phyloP scores from a whole-genome alignment of 2,329 filamentous ascomycete species.

The Cyphellophora europaea region DNA sequence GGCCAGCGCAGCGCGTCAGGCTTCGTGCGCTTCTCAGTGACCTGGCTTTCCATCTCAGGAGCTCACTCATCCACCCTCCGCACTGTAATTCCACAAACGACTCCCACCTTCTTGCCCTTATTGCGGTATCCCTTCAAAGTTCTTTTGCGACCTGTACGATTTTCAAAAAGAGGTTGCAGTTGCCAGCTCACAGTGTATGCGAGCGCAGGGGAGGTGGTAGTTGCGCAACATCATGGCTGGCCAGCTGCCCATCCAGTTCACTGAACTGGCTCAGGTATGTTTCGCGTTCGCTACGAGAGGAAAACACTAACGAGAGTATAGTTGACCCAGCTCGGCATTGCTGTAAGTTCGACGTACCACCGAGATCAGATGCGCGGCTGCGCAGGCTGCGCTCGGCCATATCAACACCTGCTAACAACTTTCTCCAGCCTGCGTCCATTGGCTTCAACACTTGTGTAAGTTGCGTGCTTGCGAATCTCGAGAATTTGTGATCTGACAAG shows the following conservation, averaged over 20 bases:
- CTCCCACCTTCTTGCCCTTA: background rate
- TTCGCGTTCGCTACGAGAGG: slow-evolving; percentile 23
- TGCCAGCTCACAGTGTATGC: no score
- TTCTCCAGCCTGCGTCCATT: slow-evolving; percentile 57
- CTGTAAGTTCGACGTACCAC: slow-evolving; percentile 34
- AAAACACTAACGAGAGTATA: slow-evolving; percentile 25
- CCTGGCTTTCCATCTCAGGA: no score
- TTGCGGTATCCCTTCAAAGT: background rate
- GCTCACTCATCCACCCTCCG: no score
- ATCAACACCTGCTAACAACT: slow-evolving; percentile 8
- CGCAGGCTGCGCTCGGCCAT: slow-evolving; percentile 15
- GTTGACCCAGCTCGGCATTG: slow-evolving; percentile 45
- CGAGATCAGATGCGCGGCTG: no score
- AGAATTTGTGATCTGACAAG: slow-evolving; percentile 14
- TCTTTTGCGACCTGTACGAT: no score
- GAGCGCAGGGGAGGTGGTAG: slow-evolving; percentile 26
- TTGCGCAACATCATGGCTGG: slow-evolving; percentile 30
- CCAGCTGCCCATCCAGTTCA: slow-evolving; percentile 82
- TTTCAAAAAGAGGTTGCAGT: no score
- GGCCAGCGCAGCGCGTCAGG: no score
- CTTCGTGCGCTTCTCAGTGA: no score
- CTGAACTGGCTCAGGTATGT: slow-evolving; percentile 72
- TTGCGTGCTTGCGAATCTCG: slow-evolving; percentile 17
- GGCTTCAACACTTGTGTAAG: slow-evolving; percentile 81
- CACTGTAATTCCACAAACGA: no score